phyloP scores from a whole-genome alignment of 176 grass and related monocot genomes.

The Aegilops tauschii region DNA sequence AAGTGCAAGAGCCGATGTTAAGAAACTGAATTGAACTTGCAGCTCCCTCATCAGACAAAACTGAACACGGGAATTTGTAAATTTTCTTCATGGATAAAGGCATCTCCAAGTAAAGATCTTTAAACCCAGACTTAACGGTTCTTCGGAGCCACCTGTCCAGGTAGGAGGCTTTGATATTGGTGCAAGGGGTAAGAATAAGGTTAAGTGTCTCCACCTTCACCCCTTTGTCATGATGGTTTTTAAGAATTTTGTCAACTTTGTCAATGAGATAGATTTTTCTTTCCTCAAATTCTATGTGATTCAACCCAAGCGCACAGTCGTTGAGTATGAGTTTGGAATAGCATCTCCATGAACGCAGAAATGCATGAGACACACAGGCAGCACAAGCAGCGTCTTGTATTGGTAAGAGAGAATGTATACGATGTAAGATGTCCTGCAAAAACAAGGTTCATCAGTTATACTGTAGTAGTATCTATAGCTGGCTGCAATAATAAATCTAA shows the following conservation, averaged over 20 bases:
- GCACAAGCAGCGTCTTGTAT: too few relatives aligned
- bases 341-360: too few relatives aligned
- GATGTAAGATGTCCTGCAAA: not conserved
- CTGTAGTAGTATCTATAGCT: not conserved
- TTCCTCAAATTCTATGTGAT: not conserved
- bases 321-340: too few relatives aligned
- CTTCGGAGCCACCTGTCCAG: not conserved
- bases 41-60: not conserved
- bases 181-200: not conserved
- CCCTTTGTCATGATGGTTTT: not conserved
- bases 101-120: not conserved
- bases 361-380: too few relatives aligned
- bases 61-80: not conserved
- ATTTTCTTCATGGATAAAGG: not conserved
- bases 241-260: not conserved
- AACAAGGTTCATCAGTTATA: not conserved
- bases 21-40: not conserved
- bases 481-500: not conserved
- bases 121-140: not conserved
- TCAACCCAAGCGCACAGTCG: not conserved
- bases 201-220: not conserved
- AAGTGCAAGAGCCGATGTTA: not conserved
- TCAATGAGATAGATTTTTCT: not conserved
- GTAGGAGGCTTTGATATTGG: not conserved
- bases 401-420: not conserved